Percentiles rank a stretch among this genome's conserved stretches.
phyloP scores from a whole-genome alignment of 164 flowering plant species.

The Vitis cinerea region DNA sequence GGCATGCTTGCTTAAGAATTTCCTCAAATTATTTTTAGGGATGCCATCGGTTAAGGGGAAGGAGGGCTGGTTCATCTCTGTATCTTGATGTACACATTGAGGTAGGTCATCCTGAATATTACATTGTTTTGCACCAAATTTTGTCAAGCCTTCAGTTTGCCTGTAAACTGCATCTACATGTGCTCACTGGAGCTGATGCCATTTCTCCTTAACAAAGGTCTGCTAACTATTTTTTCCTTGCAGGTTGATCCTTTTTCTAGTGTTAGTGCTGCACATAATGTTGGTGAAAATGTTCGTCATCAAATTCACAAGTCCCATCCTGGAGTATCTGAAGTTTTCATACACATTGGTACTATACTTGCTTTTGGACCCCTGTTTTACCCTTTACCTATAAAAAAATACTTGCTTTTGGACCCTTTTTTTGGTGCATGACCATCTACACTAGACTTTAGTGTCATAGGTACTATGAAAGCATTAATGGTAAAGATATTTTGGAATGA shows the following conservation, averaged over 20 bases:
- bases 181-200: background rate
- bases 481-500: too few relatives aligned
- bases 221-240: conserved; percentile 13
- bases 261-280: conserved; percentile 87
- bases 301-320: conserved; percentile 64
- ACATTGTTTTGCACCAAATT: background rate
- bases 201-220: background rate
- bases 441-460: too few relatives aligned
- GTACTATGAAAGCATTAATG: too few relatives aligned
- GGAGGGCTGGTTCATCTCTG: conserved; percentile 89
- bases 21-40: conserved; percentile 45
- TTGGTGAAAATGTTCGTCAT: conserved; percentile 79
- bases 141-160: background rate
- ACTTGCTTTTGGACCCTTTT: background rate
- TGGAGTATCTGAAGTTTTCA: conserved; percentile 86
- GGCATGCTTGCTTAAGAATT: background rate
- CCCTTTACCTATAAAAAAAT: background rate
- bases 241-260: conserved; percentile 95
- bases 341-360: conserved; percentile 74
- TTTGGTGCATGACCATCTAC: too few relatives aligned
- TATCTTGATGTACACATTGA: conserved; percentile 92
- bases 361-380: background rate
- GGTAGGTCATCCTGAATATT: conserved; percentile 33
- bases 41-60: conserved; percentile 82
- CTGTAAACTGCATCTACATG: background rate